phyloP scores from a whole-genome alignment of 768 basidiomycete species.

The Glaciozyma antarctica region DNA sequence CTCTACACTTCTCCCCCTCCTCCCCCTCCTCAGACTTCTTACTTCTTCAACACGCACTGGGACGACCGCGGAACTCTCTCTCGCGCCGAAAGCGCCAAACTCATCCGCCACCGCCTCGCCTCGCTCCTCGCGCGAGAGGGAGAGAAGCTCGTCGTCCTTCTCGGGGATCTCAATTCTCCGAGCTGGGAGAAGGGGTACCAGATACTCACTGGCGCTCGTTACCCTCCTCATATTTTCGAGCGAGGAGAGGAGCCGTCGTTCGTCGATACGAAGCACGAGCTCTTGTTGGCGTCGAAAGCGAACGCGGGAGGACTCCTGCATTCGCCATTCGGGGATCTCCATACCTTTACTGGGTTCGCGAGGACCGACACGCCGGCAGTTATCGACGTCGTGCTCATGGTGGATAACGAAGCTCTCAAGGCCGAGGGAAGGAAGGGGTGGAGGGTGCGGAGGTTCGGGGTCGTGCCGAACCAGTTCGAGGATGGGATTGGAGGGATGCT shows the following conservation, averaged over 20 bases:
- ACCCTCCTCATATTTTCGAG: neutral
- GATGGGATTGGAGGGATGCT: slow-evolving; percentile 20
- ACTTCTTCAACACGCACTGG: slow-evolving; percentile 39
- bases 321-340: slow-evolving; percentile 24
- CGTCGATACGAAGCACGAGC: slow-evolving; percentile 24
- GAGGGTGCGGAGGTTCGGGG: slow-evolving; percentile 28
- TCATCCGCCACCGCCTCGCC: slow-evolving; percentile 35
- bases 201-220: slow-evolving; percentile 31
- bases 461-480: slow-evolving; percentile 26
- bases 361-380: slow-evolving; percentile 5
- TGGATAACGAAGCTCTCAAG: slow-evolving; percentile 16
- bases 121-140: slow-evolving; percentile 23
- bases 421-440: slow-evolving; percentile 1
- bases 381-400: slow-evolving; percentile 30
- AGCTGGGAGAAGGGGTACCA: slow-evolving; percentile 38
- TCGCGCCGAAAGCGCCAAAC: slow-evolving; percentile 34
- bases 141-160: slow-evolving; percentile 32
- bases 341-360: slow-evolving; percentile 31
- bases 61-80: slow-evolving; percentile 38
- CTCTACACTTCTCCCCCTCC: neutral
- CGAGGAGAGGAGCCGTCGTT: slow-evolving; percentile 4
- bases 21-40: slow-evolving; percentile 23
- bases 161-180: slow-evolving; percentile 41
- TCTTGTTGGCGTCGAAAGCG: neutral
- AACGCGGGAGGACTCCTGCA: neutral